Evolutionary conservation across 495 filamentous ascomycete species (phyloP), one percentile per base, ranked within the genome.

Genomic region (Chaetomium fimeti): DNA sequence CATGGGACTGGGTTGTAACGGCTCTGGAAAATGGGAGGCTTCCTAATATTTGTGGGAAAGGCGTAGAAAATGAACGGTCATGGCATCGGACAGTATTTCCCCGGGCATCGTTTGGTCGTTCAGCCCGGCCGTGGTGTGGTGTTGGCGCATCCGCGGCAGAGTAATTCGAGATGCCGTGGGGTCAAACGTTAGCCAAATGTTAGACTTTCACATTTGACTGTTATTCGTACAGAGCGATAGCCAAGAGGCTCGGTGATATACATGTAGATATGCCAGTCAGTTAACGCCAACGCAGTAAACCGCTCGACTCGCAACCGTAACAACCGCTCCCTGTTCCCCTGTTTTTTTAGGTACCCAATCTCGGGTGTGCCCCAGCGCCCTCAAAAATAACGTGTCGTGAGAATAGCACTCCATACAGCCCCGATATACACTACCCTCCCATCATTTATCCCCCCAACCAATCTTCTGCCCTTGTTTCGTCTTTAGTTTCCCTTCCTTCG

Each of bases 381-480:
- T 27, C 29, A 22, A 16, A 2, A 13, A n/a, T n/a, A n/a, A n/a
- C n/a, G n/a, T n/a, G n/a, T n/a, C n/a, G n/a, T n/a, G n/a, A n/a
- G n/a, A n/a, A 55, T 20, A 28, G 25, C 16, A 32, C 18, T 32
- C 28, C 25, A 18, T n/a, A 54, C 25, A 32, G 8, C 15, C 18
- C 6, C 3, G 5, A n/a, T 15, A 54, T 15, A 32, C 18, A 25
- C 28, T n/a, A 0, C 13, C 32, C 13, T n/a, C 20, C 48, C n/a
- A n/a, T 73, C 55, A 75, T 48, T 75, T 66, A 16, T 72, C 72
- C 27, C 67, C 70, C 81, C 81, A 84, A 38, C 63, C 71, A 57
- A 84, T 72, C 67, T 75, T 72, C 54, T 77, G 67, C 5, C 82
- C 82, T 55, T 79, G 72, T 62, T 77, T 82, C 63, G 77, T 76